phyloP scores from a whole-genome alignment of 2,329 filamentous ascomycete genomes.

The Venturia pyrina region DNA sequence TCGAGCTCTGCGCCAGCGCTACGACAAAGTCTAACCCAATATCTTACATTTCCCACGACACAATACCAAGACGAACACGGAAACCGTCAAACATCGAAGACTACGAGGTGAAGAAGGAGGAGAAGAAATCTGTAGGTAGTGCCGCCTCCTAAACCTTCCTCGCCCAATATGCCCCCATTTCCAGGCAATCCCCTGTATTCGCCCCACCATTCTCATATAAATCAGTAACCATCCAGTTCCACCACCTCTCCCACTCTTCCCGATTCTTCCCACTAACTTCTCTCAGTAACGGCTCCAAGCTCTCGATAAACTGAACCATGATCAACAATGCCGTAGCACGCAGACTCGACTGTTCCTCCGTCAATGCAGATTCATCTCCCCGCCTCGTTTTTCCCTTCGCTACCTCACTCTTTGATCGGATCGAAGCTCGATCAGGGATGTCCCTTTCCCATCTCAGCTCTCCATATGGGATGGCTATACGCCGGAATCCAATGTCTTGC shows the following conservation, averaged over 20 bases:
- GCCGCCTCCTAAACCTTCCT: slow-evolving; percentile 35
- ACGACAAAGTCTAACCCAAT: slow-evolving; percentile 37
- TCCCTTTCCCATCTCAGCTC: slow-evolving; percentile 84
- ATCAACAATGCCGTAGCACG: slow-evolving; percentile 72
- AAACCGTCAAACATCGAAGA: background rate
- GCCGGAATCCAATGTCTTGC: slow-evolving; percentile 58
- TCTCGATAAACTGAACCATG: slow-evolving; percentile 74
- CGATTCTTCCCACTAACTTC: slow-evolving; percentile 77
- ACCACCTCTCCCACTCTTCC: slow-evolving; percentile 89
- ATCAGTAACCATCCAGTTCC: slow-evolving; percentile 76
- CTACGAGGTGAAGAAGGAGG: background rate
- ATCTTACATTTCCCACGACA: no score
- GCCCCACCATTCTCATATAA: slow-evolving; percentile 70
- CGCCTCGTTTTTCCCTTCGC: slow-evolving; percentile 4
- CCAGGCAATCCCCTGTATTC: slow-evolving; percentile 74
- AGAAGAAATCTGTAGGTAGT: background rate
- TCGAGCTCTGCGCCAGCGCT: slow-evolving; percentile 72
- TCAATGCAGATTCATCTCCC: slow-evolving; percentile 34
- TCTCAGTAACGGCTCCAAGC: slow-evolving; percentile 70
- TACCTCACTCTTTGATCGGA: background rate
- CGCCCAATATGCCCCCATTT: slow-evolving; percentile 56
- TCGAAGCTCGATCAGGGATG: slow-evolving; percentile 48
- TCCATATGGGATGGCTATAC: slow-evolving; percentile 77
- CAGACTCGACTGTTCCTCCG: slow-evolving; percentile 60
- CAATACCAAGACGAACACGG: background rate